Base-by-base conservation (phyloP, 2,329 filamentous ascomycete genomes). In the Colletotrichum liaoningense region DNA sequence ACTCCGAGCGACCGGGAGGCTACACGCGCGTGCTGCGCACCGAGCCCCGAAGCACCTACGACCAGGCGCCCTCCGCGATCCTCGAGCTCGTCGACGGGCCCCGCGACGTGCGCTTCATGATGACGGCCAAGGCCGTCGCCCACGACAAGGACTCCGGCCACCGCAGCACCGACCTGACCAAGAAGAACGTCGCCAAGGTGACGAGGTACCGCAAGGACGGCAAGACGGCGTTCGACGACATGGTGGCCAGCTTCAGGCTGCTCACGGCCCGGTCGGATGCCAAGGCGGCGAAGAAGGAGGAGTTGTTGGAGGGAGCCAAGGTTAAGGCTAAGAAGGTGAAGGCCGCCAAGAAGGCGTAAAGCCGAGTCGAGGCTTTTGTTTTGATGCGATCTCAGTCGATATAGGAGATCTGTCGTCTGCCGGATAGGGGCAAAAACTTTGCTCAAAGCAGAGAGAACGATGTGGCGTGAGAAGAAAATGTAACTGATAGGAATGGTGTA, bases 21-120 rank as follows among this genome's bases (percentile, higher is more conserved):
- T 99, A 98, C 88, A 99, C 97, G 22, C 94, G 97, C 56, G 94
- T 99, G 12, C 91, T 98, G 60, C 94, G 95, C 77, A 95, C 97
- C 76, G 96, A 98, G 84, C 94, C 97, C 70, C 90, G 93, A 79
- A 95, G 96, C 83, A 89, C 90, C 79, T 88, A 88, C 81, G 96
- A 98, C 83, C 95, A 98, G 85, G 96, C 94, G 9, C 90, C 92
- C 75, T 95, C 93, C 42, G 96, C 97, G 26, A 95, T 99, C 76
- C 92, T 99, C 60, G 95, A 98, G 84, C 90, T 99, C 38, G 95
- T 99, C 74, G 97, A 99, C 83, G 95, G 96, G 46, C 95, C 95
- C 42, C 93, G 93, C 81, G 97, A 99, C 84, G 94, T 98, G 87
- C 93, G 95, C 42, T 98, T 98, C 85, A 94, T 95, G 79, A 92